Evolutionary conservation across 2,329 filamentous ascomycete genomes (phyloP).

Genomic region (Pyricularia pennisetigena): DNA sequence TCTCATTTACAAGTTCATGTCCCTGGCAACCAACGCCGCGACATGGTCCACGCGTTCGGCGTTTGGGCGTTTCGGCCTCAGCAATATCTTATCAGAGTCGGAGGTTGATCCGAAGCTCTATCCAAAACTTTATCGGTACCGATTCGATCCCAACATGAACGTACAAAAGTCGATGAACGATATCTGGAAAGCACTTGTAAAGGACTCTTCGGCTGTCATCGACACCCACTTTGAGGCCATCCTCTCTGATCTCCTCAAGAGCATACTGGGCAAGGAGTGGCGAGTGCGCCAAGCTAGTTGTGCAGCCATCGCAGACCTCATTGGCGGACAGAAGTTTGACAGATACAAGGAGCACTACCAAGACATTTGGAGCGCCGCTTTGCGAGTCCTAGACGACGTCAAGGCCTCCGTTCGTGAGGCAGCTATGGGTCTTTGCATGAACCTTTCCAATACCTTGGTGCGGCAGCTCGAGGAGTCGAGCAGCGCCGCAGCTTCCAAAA

Average conservation of each 20-base stretch:
- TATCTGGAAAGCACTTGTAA: conserved; percentile 94
- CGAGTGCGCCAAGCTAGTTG: conserved; percentile 87
- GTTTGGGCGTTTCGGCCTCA: conserved; percentile 88
- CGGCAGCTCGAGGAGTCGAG: conserved; percentile 63
- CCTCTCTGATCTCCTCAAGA: conserved; percentile 76
- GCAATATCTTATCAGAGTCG: conserved; percentile 83
- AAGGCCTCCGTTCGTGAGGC: conserved; percentile 80
- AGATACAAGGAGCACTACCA: conserved; percentile 79
- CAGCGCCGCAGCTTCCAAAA: conserved; percentile 39
- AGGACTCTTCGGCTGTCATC: conserved; percentile 68
- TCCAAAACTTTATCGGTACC: conserved; percentile 86
- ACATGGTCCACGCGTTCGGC: conserved; percentile 97
- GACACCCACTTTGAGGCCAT: conserved; percentile 81
- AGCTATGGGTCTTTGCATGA: conserved; percentile 72
- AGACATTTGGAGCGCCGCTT: conserved; percentile 74
- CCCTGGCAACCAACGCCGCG: conserved; percentile 85
- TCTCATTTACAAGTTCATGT: conserved; percentile 98
- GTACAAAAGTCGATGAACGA: conserved; percentile 94
- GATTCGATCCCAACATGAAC: conserved; percentile 89
- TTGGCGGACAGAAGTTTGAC: conserved; percentile 66
- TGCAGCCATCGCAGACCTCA: conserved; percentile 75
- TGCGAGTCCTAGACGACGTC: conserved; percentile 93
- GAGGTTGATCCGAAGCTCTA: conserved; percentile 87
- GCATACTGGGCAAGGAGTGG: conserved; percentile 87
- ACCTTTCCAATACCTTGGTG: conserved; percentile 75